Percentiles rank a stretch among this genome's conserved stretches.
These are phyloP conservation scores for Gyromitra esculenta DNA, from an alignment of 2,329 filamentous ascomycete species.

Conservation along the genomic window DNA sequence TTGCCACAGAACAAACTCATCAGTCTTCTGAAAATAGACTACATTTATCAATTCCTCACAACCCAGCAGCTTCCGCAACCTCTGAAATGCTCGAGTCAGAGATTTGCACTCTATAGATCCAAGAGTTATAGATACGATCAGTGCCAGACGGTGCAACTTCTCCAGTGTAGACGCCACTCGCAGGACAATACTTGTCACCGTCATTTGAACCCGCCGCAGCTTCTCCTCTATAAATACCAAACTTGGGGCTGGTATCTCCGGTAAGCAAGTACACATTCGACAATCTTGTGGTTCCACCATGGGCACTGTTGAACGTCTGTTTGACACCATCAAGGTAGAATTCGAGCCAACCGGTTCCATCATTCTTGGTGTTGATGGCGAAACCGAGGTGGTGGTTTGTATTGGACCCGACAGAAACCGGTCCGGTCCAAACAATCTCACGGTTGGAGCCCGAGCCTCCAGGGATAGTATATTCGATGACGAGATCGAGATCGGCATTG, in stretches of 20 bases:
- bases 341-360: slow-evolving; percentile 49
- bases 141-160: slow-evolving; percentile 27
- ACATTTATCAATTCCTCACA: slow-evolving; percentile 7
- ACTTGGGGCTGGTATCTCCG: slow-evolving; percentile 51
- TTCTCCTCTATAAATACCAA: slow-evolving; percentile 53
- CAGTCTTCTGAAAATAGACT: neutral
- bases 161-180: slow-evolving; percentile 27
- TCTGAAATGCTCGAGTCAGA: slow-evolving; percentile 46
- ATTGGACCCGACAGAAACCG: slow-evolving; percentile 14
- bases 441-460: slow-evolving; percentile 48
- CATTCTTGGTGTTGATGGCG: slow-evolving; percentile 50
- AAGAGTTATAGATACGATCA: slow-evolving; percentile 47
- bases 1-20: neutral
- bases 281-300: slow-evolving; percentile 41
- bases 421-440: slow-evolving; percentile 52
- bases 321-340: slow-evolving; percentile 51
- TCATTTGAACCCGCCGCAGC: slow-evolving; percentile 15
- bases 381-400: slow-evolving; percentile 44
- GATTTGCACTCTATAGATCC: slow-evolving; percentile 51
- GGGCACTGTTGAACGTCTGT: slow-evolving; percentile 47
- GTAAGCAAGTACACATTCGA: slow-evolving; percentile 49
- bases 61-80: slow-evolving; percentile 35
- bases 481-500: slow-evolving; percentile 34
- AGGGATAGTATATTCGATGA: slow-evolving; percentile 54
- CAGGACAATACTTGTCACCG: slow-evolving; percentile 39